Percentiles rank a stretch among this genome's conserved stretches.
Conservation (phyloP, 306 rosid species). For the Sphenostylis stenocarpa region DNA sequence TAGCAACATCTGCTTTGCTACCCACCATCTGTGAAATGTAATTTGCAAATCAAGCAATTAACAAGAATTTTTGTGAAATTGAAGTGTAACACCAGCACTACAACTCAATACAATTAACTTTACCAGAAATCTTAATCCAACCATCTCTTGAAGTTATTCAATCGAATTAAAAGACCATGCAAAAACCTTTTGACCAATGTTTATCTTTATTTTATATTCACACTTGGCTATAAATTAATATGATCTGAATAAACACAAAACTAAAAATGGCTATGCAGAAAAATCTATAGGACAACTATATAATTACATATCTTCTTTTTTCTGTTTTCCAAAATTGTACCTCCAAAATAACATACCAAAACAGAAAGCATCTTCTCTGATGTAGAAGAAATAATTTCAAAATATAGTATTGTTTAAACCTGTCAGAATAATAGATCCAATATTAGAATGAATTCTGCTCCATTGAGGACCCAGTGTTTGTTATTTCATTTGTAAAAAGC, state of each 20-base stretch:
- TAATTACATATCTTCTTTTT: not conserved
- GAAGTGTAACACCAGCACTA: not conserved
- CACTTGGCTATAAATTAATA: not conserved
- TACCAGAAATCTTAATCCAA: not conserved
- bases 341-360: not conserved
- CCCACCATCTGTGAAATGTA: conserved; percentile 9
- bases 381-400: not conserved
- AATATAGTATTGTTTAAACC: not conserved
- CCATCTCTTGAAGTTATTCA: not conserved
- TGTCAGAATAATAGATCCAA: not conserved
- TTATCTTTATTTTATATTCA: not conserved
- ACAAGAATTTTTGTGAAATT: conserved; percentile 7
- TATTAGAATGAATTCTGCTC: not conserved
- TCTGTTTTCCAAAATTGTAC: not conserved
- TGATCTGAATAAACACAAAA: not conserved
- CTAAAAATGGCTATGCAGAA: not conserved
- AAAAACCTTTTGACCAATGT: not conserved
- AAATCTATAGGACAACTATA: not conserved
- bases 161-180: not conserved
- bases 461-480: not conserved
- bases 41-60: not conserved
- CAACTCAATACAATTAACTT: not conserved
- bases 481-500: not conserved
- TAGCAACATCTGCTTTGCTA: conserved; percentile 1
- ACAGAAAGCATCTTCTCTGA: not conserved